Evolutionary conservation across 2,329 filamentous ascomycete species (phyloP).

Genomic region (Fusarium tjaetaba): DNA sequence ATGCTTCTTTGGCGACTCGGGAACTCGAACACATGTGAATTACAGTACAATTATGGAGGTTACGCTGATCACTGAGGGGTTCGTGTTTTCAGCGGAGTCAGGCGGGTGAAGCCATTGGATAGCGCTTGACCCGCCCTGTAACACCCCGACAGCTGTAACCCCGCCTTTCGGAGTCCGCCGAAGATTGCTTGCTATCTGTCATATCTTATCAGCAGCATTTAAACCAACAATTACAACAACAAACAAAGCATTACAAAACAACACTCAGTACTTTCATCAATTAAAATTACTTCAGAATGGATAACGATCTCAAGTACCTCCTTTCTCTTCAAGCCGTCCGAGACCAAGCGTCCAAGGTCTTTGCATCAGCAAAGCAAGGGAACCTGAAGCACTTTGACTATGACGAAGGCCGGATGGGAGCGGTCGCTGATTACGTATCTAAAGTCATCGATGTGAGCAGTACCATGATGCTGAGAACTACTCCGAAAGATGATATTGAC

Average conservation of each 20-base stretch:
- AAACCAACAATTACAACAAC: not conserved
- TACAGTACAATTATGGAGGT: no score
- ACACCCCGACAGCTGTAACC: not conserved
- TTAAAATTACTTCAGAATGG: slow-evolving; percentile 6
- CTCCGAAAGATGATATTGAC: no score
- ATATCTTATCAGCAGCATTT: not conserved
- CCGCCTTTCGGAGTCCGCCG: not conserved
- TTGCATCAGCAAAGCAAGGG: slow-evolving; percentile 50
- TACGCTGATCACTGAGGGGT: no score
- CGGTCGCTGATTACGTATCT: slow-evolving; percentile 55
- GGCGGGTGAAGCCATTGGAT: rapidly evolving
- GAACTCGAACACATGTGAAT: no score
- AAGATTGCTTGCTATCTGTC: not conserved
- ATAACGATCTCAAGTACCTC: slow-evolving; percentile 43
- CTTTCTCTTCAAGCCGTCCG: slow-evolving; percentile 51
- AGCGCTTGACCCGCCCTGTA: not conserved
- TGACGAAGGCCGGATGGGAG: slow-evolving; percentile 49
- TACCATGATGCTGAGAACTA: no score
- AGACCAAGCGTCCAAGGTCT: slow-evolving; percentile 47
- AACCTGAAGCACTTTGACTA: slow-evolving; percentile 56
- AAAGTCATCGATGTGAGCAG: slow-evolving; percentile 53
- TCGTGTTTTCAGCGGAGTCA: not conserved
- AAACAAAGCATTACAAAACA: not conserved
- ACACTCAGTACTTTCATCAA: rapidly evolving
- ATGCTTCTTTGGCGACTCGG: no score